phyloP scores from a whole-genome alignment of 805 yeast genomes.

The Candida silvicultrix region DNA sequence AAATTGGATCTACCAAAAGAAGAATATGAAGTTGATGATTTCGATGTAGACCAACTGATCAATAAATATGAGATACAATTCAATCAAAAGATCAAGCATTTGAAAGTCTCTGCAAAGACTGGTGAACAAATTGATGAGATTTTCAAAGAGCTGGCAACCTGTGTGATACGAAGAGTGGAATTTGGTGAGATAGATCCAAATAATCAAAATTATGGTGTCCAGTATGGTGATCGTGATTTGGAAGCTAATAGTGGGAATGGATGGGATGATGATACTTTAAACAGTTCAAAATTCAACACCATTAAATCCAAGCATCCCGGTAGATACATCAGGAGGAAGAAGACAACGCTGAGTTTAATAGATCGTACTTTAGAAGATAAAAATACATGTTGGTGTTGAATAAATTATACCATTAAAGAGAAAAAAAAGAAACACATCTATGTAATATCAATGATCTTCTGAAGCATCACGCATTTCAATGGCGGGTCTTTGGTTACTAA shows the following conservation, averaged over 20 bases:
- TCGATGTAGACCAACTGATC: slow-evolving; percentile 24
- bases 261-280: slow-evolving; percentile 16
- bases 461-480: slow-evolving; percentile 19
- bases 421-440: too few species aligned
- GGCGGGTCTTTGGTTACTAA: slow-evolving; percentile 3
- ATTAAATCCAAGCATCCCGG: neutral
- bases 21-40: slow-evolving; percentile 24
- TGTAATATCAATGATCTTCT: neutral
- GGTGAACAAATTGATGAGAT: slow-evolving; percentile 36
- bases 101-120: slow-evolving; percentile 34
- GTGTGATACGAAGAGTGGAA: slow-evolving; percentile 40
- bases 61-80: slow-evolving; percentile 16
- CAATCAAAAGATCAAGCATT: slow-evolving; percentile 25
- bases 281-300: neutral
- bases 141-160: slow-evolving; percentile 31
- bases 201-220: slow-evolving; percentile 39
- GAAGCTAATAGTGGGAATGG: slow-evolving; percentile 17
- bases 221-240: slow-evolving; percentile 37
- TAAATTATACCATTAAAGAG: too few species aligned
- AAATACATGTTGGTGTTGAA: slow-evolving; percentile 6
- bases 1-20: slow-evolving; percentile 22
- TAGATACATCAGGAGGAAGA: slow-evolving; percentile 7
- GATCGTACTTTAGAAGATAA: slow-evolving; percentile 8
- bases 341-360: slow-evolving; percentile 12
- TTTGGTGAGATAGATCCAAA: slow-evolving; percentile 43